Base-by-base conservation (phyloP, 2,329 filamentous ascomycete species). In the Ceratocystis smalleyi region DNA sequence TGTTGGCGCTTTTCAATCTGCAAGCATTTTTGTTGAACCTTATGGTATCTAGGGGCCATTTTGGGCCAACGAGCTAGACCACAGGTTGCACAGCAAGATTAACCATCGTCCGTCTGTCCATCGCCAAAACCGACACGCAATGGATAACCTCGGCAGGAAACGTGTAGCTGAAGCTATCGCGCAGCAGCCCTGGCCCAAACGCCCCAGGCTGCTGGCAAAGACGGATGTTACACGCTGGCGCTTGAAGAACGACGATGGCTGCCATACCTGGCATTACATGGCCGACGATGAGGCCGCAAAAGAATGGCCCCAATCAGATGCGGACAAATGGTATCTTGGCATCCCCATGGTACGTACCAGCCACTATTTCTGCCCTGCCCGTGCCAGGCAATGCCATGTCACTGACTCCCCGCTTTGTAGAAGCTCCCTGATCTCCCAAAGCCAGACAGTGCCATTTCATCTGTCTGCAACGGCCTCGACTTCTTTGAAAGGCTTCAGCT, bases 261-360 rank as follows among this genome's bases (percentile, higher is more conserved):
- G 88, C 64, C 91, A 96, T 70, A 96, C 89, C 61, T 99, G 94
- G 94, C 88, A 94, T 71, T 99, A 97, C 72, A 77, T 99, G 2
- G 82, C 83, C 8, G 86, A 94, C 63, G 81, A 84, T 27, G 80
- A 89, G 66, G 84, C 88, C 64, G 75, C 80, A 6, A 78, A 87
- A 69, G 76, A 82, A 65, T 96, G 92, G 91, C 91, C 92, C 4
- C 91, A 96, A 75, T 87, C 83, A 27, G 80, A 79, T 64, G 89
- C 91, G n/a, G 95, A 99, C 72, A 96, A 90, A 74, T 95, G 91
- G 73, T 89, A 85, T 71, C 73, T 99, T 19, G 89, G 89, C 19
- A 75, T 96, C 59, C 84, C 89, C 64, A 83, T 87, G 68, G 92
- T 96, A 77, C 68, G 71, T 67, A 57, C 22, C 17, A n/a, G 27